Base-by-base conservation (phyloP, 257 asterid species). In the Plantago ovata region DNA sequence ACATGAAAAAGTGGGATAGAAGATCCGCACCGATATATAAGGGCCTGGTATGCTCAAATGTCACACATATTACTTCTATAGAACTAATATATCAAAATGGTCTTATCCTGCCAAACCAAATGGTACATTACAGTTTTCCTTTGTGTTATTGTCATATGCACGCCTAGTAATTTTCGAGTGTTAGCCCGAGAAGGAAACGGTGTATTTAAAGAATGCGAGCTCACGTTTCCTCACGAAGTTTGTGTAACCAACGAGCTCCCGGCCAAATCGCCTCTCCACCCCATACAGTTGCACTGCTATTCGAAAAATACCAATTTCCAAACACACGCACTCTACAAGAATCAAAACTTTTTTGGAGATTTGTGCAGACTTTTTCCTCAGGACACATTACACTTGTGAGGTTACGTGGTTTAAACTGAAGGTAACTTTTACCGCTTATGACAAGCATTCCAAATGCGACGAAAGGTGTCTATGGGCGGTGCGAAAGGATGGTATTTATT, bases 401-500 rank as follows among this genome's bases (percentile, higher is more conserved):
- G 16, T 48, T 10, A 9, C 53, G 3, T 48, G 53, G 53, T 24
- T 12, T 19, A 19, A 48, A 48, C 6, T 48, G 6, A 16, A 24
- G 14, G 3, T 7, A 19, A 0, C 0, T 9, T 0, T 9, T 3
- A 28, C 36, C 7, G 36, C 7, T 8, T 48, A 19, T 20, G 32
- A 18, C 7, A 18, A 0, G 3, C 0, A 0, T 11, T 15, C 28
- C n/a, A 2, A 3, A 1, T 28, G n/a, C 0, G n/a, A 48, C 1
- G 22, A 14, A 0, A 19, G 14, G 3, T 48, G 53, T 10, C 12
- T 48, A 18, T 48, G 53, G 53, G 32, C 54, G 19, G 54, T 32
- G 13, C 33, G 54, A 3, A 10, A 9, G 0, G 33, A 49, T 19
- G 54, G 54, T 49, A 18, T 49, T 49, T 49, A 49, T 49, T 49